phyloP scores from a whole-genome alignment of 108 stramenopile species.

The Pseudonitzschia pungens region DNA sequence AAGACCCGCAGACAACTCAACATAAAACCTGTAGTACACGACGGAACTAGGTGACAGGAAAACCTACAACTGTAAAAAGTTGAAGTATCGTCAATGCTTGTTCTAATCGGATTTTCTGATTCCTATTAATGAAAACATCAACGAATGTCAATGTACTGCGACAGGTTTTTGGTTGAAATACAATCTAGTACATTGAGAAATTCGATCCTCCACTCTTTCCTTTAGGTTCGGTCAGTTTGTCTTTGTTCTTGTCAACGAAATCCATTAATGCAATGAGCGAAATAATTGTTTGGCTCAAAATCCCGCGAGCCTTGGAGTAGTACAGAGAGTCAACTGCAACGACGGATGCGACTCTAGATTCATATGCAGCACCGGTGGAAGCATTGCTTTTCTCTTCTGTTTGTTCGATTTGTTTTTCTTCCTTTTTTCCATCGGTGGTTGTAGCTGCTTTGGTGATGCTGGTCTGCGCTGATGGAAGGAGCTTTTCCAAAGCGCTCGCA shows the following conservation, averaged over 20 bases:
- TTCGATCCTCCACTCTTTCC: slow-evolving; percentile 45
- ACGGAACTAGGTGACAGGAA: too few relatives aligned
- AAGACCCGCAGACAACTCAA: too few relatives aligned
- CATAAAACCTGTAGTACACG: too few relatives aligned
- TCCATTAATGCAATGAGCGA: slow-evolving; percentile 30
- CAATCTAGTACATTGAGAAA: slow-evolving; percentile 11
- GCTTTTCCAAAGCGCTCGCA: slow-evolving; percentile 74
- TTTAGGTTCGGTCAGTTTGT: slow-evolving; percentile 66
- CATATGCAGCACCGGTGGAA: slow-evolving; percentile 22
- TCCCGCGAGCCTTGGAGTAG: slow-evolving; percentile 43
- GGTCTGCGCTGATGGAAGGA: slow-evolving; percentile 38
- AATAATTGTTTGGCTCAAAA: slow-evolving; percentile 8
- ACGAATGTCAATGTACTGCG: too few relatives aligned
- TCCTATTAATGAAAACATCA: too few relatives aligned
- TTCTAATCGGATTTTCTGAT: too few relatives aligned
- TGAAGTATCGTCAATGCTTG: too few relatives aligned
- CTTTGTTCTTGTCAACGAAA: slow-evolving; percentile 67
- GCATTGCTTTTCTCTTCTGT: slow-evolving; percentile 46
- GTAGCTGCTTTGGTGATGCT: slow-evolving; percentile 39
- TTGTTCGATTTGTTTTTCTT: slow-evolving; percentile 38
- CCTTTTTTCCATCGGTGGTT: slow-evolving; percentile 47
- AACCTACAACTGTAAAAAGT: too few relatives aligned
- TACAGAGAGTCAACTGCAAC: slow-evolving; percentile 53
- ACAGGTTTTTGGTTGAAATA: too few relatives aligned
- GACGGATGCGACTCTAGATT: slow-evolving; percentile 38